Base-by-base conservation (phyloP, 495 filamentous ascomycete genomes). In the Aspergillus coremiiformis region DNA sequence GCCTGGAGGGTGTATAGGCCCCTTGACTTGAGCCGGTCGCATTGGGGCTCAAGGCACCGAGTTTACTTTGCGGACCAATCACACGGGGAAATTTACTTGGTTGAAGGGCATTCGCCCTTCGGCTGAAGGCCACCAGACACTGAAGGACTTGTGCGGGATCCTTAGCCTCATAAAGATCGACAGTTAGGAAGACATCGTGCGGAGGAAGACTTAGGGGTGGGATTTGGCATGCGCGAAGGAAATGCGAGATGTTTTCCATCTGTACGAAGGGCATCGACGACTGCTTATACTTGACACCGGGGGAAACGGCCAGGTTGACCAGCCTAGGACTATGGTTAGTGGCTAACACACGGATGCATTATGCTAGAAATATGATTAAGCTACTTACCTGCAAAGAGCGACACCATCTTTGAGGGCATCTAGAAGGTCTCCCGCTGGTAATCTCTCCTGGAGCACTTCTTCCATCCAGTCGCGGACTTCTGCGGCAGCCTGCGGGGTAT, bases 211-310 rank as follows among this genome's bases (percentile, higher is more conserved):
- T 87, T 27, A 99, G 75, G 3, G 94, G 93, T 23, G 86, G 82
- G 33, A 76, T 70, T 66, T 95, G 86, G 70, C 89, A 90, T 44
- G 90, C 88, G 58, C 82, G 83, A 43, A 99, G 83, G 72, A 96
- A 99, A 64, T 93, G 87, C 8, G 92, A 94, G 62, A 99, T 96
- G 60, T 99, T 97, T 66, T 99, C 93, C 93, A 96, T 97, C 69
- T 97, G 94, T 27, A 97, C 91, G 68, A 98, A 98, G 3, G 93
- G 93, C 90, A 96, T 97, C 22, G 82, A 62, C 0, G 89, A 94
- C 52, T 82, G 76, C 69, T 96, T 95, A 68, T 77, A 87, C 46
- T 75, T 76, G 66, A 95, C 82, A 35, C 86, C 86, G 9, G 90
- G 85, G 8, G 84, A 84, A 47, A 91, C 73, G 42, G 81, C 88